Conservation (phyloP, 2,329 filamentous ascomycete genomes). For the Arachnopeziza araneosa region DNA sequence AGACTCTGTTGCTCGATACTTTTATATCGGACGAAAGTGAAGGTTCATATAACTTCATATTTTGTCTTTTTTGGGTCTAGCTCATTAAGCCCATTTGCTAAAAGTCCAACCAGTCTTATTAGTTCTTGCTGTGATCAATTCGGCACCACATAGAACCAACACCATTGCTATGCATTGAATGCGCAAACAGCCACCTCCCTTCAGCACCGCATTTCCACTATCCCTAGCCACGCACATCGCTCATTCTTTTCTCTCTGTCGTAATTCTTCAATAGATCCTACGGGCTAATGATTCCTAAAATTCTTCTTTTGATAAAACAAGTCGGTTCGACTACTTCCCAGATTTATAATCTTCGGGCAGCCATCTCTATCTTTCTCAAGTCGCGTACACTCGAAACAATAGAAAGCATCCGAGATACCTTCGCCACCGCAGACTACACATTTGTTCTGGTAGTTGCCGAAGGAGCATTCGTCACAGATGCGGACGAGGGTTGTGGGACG, state of each 20-base stretch:
- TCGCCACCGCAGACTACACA: slow-evolving; percentile 98
- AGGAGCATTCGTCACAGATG: slow-evolving; percentile 99
- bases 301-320: slow-evolving; percentile 61
- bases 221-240: neutral
- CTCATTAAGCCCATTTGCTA: neutral
- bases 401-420: slow-evolving; percentile 96
- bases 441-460: slow-evolving; percentile 99
- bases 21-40: too few relatives aligned
- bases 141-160: neutral
- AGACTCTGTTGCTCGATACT: too few relatives aligned
- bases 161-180: neutral
- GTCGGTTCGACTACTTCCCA: slow-evolving; percentile 93
- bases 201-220: slow-evolving; percentile 16
- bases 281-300: slow-evolving; percentile 51
- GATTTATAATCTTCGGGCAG: slow-evolving; percentile 98
- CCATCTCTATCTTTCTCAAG: slow-evolving; percentile 96
- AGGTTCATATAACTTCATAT: neutral
- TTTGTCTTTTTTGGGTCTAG: neutral
- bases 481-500: slow-evolving; percentile 94
- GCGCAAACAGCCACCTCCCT: neutral
- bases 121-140: neutral
- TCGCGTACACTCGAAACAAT: slow-evolving; percentile 97
- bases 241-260: too few relatives aligned
- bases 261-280: too few relatives aligned
- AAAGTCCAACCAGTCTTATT: neutral